Evolutionary conservation across 2,329 filamentous ascomycete genomes (phyloP).

Genomic region (Zasmidium citrigriseum): DNA sequence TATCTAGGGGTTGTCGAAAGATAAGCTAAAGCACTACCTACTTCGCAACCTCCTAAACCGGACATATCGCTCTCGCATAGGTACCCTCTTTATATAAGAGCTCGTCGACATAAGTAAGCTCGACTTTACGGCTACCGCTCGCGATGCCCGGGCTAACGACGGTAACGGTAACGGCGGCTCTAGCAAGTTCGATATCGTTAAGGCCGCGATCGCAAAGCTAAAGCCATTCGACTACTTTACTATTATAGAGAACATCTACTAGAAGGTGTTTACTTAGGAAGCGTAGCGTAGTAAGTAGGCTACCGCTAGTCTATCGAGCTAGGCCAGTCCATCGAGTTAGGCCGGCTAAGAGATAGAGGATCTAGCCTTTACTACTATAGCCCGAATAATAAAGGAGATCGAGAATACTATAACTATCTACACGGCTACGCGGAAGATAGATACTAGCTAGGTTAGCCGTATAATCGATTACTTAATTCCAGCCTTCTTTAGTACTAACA

Average conservation of each 20-base stretch:
- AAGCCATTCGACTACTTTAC: background rate
- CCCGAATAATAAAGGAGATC: constrained; percentile 1
- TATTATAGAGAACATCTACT: background rate
- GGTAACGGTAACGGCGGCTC: too few relatives aligned
- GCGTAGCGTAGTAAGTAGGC: background rate
- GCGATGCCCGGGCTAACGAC: too few relatives aligned
- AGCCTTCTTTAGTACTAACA: background rate
- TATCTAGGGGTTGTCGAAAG: background rate
- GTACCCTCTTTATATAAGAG: background rate
- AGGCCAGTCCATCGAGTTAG: too few relatives aligned
- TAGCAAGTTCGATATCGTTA: background rate
- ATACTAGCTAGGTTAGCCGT: background rate
- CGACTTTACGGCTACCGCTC: too few relatives aligned
- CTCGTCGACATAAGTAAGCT: background rate
- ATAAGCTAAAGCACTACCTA: background rate
- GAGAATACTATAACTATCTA: background rate
- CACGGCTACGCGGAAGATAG: background rate
- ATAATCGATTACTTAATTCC: constrained; percentile 1
- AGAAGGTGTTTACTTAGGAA: constrained; percentile 2
- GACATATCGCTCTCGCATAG: constrained; percentile 1
- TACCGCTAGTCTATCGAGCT: too few relatives aligned
- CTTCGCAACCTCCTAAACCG: background rate
- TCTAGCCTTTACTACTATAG: constrained; percentile 3
- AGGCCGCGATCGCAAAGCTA: constrained; percentile 1
- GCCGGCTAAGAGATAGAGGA: too few relatives aligned